Percentiles rank a stretch among this genome's conserved stretches.
These are phyloP conservation scores for Sugiyamaella neomexicana DNA, from an alignment of 1,139 yeast species.

Conservation along the genomic window DNA sequence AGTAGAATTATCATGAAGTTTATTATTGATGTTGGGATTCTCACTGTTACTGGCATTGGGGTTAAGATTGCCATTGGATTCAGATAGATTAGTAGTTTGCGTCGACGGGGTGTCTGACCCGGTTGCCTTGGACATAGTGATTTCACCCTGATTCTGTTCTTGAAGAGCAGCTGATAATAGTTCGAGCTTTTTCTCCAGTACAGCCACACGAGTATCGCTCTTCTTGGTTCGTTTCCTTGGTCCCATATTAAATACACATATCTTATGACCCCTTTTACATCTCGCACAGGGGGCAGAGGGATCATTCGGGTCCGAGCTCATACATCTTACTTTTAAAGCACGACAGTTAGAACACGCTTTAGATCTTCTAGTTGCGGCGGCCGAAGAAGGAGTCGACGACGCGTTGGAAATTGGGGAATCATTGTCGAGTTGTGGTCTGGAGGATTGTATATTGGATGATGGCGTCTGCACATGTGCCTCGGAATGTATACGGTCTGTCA, in stretches of 20 bases:
- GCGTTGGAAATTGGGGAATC: background rate
- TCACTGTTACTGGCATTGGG: too few species aligned
- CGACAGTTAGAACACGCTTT: constrained; percentile 84
- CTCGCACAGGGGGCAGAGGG: constrained; percentile 71
- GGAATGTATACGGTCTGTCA: background rate
- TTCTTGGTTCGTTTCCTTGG: constrained; percentile 55
- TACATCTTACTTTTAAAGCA: constrained; percentile 75
- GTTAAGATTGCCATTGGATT: background rate
- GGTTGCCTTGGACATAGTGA: too few species aligned
- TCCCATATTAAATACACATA: constrained; percentile 67
- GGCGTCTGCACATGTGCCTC: background rate
- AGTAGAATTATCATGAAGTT: too few species aligned
- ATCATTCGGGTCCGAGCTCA: constrained; percentile 61
- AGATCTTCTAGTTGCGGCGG: constrained; percentile 39
- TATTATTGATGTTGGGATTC: background rate
- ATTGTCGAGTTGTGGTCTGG: background rate
- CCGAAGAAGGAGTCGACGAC: background rate
- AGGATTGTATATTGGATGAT: background rate
- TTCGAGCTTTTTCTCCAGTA: constrained; percentile 41
- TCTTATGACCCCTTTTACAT: constrained; percentile 62
- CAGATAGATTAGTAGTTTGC: background rate
- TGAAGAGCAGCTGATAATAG: constrained; percentile 29
- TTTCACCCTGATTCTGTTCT: constrained; percentile 20
- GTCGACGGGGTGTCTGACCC: background rate
- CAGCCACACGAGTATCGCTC: constrained; percentile 41